A percentile compares a stretch with the other conserved stretches of the same genome.
Evolutionary conservation across 75 land plant species (phyloP).

Genomic region (Picea glauca): DNA sequence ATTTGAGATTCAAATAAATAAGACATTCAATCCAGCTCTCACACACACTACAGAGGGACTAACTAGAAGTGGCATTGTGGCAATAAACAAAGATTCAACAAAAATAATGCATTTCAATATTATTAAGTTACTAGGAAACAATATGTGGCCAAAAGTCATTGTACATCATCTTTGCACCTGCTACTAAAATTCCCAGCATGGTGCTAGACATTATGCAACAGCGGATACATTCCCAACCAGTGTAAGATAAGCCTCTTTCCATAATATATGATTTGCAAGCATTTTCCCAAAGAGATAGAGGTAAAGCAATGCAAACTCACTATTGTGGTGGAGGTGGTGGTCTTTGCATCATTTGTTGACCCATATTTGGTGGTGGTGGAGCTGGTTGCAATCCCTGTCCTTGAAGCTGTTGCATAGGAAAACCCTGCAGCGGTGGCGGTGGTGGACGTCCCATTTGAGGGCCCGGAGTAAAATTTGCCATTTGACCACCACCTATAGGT

Average conservation of each 20-base stretch:
- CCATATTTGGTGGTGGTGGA: constrained; percentile 77
- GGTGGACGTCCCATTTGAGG: constrained; percentile 30
- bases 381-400: constrained; percentile 33
- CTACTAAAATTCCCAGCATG: neutral
- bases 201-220: neutral
- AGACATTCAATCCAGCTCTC: too few relatives aligned
- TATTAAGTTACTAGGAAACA: neutral
- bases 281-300: neutral
- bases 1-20: too few relatives aligned
- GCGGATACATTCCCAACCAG: neutral
- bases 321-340: constrained; percentile 1
- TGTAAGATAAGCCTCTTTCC: neutral
- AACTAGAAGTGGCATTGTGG: too few relatives aligned
- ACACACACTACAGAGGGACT: too few relatives aligned
- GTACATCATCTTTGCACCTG: neutral
- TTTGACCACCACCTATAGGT: constrained; percentile 47
- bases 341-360: constrained; percentile 24
- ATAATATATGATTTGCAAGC: neutral
- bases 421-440: constrained; percentile 55
- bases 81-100: constrained; percentile 3
- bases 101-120: neutral
- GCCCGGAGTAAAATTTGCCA: constrained; percentile 60
- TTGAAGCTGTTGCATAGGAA: constrained; percentile 43
- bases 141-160: neutral
- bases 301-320: neutral